phyloP scores from a whole-genome alignment of 164 flowering plant genomes.

The Echeveria elegans region DNA sequence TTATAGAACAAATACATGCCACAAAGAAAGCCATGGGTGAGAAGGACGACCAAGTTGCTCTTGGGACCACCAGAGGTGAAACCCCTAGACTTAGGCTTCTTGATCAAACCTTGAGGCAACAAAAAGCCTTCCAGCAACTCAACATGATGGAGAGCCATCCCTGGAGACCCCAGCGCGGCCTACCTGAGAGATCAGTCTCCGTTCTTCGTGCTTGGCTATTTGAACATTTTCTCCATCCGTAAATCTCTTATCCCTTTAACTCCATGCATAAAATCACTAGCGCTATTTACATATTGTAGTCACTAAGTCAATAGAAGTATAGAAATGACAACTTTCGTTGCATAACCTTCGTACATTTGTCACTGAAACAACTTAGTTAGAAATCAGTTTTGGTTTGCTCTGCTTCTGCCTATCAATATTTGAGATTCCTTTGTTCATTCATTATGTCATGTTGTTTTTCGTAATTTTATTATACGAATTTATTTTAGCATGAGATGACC shows the following conservation, averaged over 20 bases:
- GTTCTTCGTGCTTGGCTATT: slow-evolving; percentile 98
- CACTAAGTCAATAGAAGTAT: background rate
- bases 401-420: slow-evolving; percentile 13
- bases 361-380: background rate
- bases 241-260: slow-evolving; percentile 21
- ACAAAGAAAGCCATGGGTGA: slow-evolving; percentile 76
- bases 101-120: slow-evolving; percentile 75
- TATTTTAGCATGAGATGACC: slow-evolving; percentile 3
- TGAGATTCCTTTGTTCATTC: slow-evolving; percentile 22
- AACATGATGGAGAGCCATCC: slow-evolving; percentile 76
- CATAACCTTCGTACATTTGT: background rate
- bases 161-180: slow-evolving; percentile 96
- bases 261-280: background rate
- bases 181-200: slow-evolving; percentile 87
- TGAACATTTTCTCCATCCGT: slow-evolving; percentile 99
- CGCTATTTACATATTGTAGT: background rate
- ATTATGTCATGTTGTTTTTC: slow-evolving; percentile 12
- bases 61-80: slow-evolving; percentile 64
- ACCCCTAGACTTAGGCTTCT: slow-evolving; percentile 69
- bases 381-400: slow-evolving; percentile 18
- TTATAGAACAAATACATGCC: slow-evolving; percentile 58
- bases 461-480: slow-evolving; percentile 3
- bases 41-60: slow-evolving; percentile 40
- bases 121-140: slow-evolving; percentile 75
- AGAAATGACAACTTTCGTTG: too few relatives aligned